Evolutionary conservation across 2,329 filamentous ascomycete genomes (phyloP).

Genomic region (Trichophyton rubrum): DNA sequence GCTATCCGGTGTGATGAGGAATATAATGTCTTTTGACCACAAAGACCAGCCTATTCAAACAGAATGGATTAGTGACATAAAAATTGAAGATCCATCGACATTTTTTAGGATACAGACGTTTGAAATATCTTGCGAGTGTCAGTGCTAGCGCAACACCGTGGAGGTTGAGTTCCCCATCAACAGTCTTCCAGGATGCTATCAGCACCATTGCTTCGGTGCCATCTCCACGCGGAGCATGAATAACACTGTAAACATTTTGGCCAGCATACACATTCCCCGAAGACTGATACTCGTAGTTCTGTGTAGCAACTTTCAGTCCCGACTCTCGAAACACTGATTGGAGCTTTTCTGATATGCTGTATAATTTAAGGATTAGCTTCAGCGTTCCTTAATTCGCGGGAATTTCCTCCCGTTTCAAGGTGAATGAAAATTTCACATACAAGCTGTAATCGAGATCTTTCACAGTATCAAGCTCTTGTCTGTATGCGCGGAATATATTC

Average conservation of each 20-base stretch:
- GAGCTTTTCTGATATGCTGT: constrained; percentile 53
- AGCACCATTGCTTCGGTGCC: constrained; percentile 94
- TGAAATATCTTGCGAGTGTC: constrained; percentile 87
- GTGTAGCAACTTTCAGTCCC: constrained; percentile 75
- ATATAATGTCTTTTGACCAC: constrained; percentile 97
- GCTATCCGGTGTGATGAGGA: constrained; percentile 79
- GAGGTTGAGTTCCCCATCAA: constrained; percentile 63
- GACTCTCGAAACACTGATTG: constrained; percentile 62
- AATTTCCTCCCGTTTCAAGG: background rate
- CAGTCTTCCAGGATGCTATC: constrained; percentile 77
- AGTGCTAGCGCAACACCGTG: constrained; percentile 79
- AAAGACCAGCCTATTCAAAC: constrained; percentile 63
- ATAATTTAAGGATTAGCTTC: background rate
- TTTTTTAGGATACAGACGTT: constrained; percentile 40
- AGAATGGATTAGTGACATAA: background rate
- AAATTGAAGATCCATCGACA: background rate
- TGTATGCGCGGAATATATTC: constrained; percentile 82
- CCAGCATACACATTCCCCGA: constrained; percentile 62
- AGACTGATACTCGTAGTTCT: constrained; percentile 75
- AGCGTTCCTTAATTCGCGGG: background rate
- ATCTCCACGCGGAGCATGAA: constrained; percentile 87
- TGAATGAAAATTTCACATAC: constrained; percentile 17
- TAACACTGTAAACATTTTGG: constrained; percentile 84
- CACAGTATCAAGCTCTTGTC: constrained; percentile 59
- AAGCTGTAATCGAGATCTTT: constrained; percentile 25